Base-by-base conservation (phyloP, 1,284 basidiomycete genomes). In the Inonotus obliquus region DNA sequence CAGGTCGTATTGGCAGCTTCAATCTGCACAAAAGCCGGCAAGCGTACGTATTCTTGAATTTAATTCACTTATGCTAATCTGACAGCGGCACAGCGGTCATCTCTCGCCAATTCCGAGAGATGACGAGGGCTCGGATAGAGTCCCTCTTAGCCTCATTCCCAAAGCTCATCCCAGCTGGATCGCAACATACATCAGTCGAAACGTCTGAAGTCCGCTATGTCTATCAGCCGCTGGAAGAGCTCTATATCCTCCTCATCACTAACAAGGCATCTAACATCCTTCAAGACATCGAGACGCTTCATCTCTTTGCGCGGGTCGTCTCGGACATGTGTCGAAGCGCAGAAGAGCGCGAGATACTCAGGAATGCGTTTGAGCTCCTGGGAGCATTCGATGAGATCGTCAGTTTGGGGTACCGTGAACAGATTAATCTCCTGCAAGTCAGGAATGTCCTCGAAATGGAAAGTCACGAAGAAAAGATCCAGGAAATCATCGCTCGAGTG, bases 391-490 rank as follows among this genome's bases (percentile, higher is more conserved):
- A 99, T 75, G 97, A 99, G 79, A 90, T 98, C 69, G 90, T 98
- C 63, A 93, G 88, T 68, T 73, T 98, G 67, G 97, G 97, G 1
- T 98, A 96, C 77, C 82, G 95, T 70, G 97, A 99, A 76, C 90
- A 92, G 65, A 91, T 98, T 58, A 94, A 91, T 70, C 76, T 99
- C 54, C 86, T 91, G 74, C 96, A 98, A 75, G 92, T 99, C 51
- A 81, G 93, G 68, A 96, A 83, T 69, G 87, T 97, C 44, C 77
- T 99, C 67, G 97, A 98, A 80, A 98, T 98, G 89, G 97, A 99
- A 79, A 94, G 90, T 75, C 97, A 99, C 76, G 97, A 99, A 75
- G 97, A 99, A 78, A 98, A 98, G 80, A 98, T 99, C 66, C 96
- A 99, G 73, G 97, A 99, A 70, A 99, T 99, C 74, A 99, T 99